A percentile compares a stretch with the other conserved stretches of the same genome.
Evolutionary conservation across 345 rosid genomes (phyloP).

Genomic region (Salix viminalis): DNA sequence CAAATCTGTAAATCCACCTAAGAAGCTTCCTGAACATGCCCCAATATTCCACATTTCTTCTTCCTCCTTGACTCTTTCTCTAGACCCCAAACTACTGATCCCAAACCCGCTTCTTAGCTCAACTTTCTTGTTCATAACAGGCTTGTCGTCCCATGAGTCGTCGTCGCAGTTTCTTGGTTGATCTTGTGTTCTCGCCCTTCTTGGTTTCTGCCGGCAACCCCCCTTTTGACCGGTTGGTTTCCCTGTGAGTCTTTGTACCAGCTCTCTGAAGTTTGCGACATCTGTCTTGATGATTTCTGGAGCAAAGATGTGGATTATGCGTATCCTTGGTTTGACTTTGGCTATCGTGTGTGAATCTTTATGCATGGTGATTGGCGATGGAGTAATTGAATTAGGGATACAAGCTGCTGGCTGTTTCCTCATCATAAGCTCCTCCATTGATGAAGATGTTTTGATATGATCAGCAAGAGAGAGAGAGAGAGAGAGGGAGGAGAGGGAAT

Average conservation of each 20-base stretch:
- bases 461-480: conserved; percentile 11
- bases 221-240: conserved; percentile 38
- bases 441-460: background rate
- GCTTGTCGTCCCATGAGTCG: background rate
- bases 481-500: conserved; percentile 10
- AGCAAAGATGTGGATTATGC: conserved; percentile 82
- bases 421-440: conserved; percentile 43
- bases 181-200: background rate
- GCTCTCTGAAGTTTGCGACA: conserved; percentile 75
- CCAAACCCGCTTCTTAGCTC: conserved; percentile 29
- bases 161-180: background rate
- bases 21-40: conserved; percentile 45
- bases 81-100: conserved; percentile 11
- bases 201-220: background rate
- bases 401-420: conserved; percentile 18
- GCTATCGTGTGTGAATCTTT: conserved; percentile 46
- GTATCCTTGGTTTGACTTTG: conserved; percentile 66
- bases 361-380: conserved; percentile 42
- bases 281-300: conserved; percentile 96
- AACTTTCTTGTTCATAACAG: conserved; percentile 10
- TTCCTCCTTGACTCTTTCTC: conserved; percentile 24
- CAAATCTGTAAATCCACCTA: conserved; percentile 54
- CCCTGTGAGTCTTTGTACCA: conserved; percentile 89
- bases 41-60: conserved; percentile 27
- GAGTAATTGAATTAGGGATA: conserved; percentile 6